Evolutionary conservation across 139 green algal species (phyloP), one percentile per base, ranked within the genome.

Genomic region (Protoeuglena noctilucae): DNA sequence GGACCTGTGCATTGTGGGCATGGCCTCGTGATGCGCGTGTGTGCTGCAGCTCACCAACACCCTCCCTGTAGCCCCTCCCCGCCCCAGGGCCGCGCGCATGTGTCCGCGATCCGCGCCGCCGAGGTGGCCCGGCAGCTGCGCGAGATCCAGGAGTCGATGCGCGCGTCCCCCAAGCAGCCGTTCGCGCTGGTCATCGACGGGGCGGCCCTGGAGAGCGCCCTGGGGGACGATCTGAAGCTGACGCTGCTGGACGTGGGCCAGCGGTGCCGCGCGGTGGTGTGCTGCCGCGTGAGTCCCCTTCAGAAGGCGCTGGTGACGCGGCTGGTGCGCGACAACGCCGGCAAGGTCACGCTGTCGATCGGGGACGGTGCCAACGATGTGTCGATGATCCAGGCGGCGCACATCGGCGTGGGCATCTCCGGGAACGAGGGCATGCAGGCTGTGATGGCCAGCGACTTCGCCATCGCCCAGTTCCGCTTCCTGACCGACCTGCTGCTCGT

Each of bases 221-320:
- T 77, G 39, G 14, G 54, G 17, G 3, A 34, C 62, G 63, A 70
- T 39, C 34, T 43, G 9, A 43, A 3, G 59, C 16, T 23, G 17
- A 3, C 40, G 22, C 51, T 22, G 14, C 18, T 63, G 54, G 54
- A 71, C 50, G 63, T 86, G 30, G 74, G 66, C 12, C 41, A 69
- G 25, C 39, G 51, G 39, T 86, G 75, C 48, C 49, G 60, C 41
- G 62, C 80, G 9, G 78, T 85, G 22, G 53, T 89, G 47, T 87
- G 76, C 65, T 89, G 78, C 65, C 73, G 80, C n/a, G 74, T 84
- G 64, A 81, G 73, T 17, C 70, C 70, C 17, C 61, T 69, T 52
- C 80, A 88, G 61, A 86, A 88, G 71, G 80, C 76, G 21, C 59
- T 68, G 61, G 70, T 87, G 2, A 88, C 75, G 1, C 54, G 31